Evolutionary conservation across 192 early-diverging fungal species (phyloP).

Genomic region (Backusella circina): DNA sequence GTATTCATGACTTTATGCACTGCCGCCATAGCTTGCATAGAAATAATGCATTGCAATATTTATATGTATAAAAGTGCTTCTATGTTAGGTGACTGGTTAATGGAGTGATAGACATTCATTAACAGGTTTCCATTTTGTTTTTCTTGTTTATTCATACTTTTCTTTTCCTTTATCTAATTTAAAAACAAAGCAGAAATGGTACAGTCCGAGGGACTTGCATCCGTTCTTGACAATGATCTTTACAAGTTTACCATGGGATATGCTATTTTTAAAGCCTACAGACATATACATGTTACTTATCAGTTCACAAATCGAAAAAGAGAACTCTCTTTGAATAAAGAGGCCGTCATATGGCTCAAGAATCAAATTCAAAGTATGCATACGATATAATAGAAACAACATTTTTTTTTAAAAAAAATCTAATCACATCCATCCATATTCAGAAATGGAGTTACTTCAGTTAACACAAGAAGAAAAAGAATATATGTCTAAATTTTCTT

Average conservation of each 20-base stretch:
- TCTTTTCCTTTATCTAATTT: background rate
- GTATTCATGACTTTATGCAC: background rate
- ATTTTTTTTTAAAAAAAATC: background rate
- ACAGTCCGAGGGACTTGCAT: slow-evolving; percentile 17
- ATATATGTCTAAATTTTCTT: slow-evolving; percentile 47
- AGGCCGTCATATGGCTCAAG: slow-evolving; percentile 40
- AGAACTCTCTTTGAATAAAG: slow-evolving; percentile 33
- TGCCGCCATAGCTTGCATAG: background rate
- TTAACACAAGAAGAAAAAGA: slow-evolving; percentile 35
- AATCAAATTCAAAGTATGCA: slow-evolving; percentile 25
- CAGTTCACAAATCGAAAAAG: slow-evolving; percentile 62
- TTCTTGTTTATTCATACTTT: background rate
- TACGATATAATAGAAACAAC: background rate
- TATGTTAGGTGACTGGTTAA: background rate
- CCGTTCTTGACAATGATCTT: slow-evolving; percentile 77
- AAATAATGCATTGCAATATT: background rate
- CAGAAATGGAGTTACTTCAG: slow-evolving; percentile 42
- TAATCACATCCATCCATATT: background rate
- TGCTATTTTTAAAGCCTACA: slow-evolving; percentile 66
- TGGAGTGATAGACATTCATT: background rate
- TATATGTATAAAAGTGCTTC: background rate
- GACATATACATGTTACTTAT: slow-evolving; percentile 54
- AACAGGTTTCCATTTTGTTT: background rate
- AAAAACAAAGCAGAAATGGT: background rate
- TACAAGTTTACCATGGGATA: slow-evolving; percentile 86